Base-by-base conservation (phyloP, 805 yeast species). In the Scheffersomyces amazonensis region DNA sequence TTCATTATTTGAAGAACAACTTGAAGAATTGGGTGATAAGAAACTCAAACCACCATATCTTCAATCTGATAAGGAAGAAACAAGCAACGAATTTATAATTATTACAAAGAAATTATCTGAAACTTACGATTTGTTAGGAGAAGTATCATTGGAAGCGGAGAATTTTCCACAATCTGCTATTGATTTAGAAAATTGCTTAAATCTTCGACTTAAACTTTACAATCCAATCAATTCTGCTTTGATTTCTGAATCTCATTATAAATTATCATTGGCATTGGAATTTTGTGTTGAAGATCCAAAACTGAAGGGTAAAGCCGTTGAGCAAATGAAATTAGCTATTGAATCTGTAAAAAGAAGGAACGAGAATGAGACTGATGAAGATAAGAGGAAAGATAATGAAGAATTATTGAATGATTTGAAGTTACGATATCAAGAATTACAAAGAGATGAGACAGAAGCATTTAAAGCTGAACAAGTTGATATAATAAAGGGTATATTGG, bases 111-210 rank as follows among this genome's bases (percentile, higher is more conserved):
- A 79, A 46, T 64, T 89, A 16, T 80, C 90, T 0, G 90, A 87
- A 40, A 76, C 82, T 1, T 84, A 81, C 55, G 90, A 85, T 52
- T 60, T 90, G 9, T 68, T 89, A 13, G 98, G 98, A 22, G 97
- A 91, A 55, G 84, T 90, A 8, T 83, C 96, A 0, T 68, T 90
- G 31, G 99, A 91, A 54, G 78, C 93, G 2, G 97, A 91, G 50
- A 87, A 87, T 59, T 89, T 89, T 58, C 62, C 69, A 12, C 95
- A 87, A 58, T 87, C 96, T 0, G 75, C 83, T 0, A 64, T 65
- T 15, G 96, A 90, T 57, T 78, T 88, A 40, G 64, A 70, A 33
- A 62, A 75, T 15, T 70, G 87, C 29, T 68, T 86, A 23, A 62
- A 74, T 20, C 60, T 82, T 31, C 73, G 86, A 55, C 53, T 64